These are phyloP conservation scores for Fraxinus cuspidata DNA, from an alignment of 257 asterid genomes.

Conservation along the genomic window DNA sequence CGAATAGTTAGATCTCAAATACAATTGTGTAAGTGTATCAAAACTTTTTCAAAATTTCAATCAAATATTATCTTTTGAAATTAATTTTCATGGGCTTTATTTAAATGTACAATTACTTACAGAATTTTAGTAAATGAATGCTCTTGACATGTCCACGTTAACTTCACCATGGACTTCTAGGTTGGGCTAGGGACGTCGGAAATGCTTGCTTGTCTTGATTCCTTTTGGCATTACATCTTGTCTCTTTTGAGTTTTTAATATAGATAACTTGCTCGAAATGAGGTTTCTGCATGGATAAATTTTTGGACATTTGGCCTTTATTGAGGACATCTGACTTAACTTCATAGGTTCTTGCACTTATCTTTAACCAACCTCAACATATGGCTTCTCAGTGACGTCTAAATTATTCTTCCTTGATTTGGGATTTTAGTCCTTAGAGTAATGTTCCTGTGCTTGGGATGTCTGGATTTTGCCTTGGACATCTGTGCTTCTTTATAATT, in stretches of 20 bases:
- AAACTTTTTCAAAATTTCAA: neutral
- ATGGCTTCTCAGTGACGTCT: neutral
- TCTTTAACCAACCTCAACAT: neutral
- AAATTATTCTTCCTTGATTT: neutral
- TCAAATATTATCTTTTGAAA: neutral
- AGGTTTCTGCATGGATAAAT: neutral
- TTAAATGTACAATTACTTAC: neutral
- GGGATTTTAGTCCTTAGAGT: neutral
- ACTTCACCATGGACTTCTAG: neutral
- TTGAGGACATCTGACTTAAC: neutral
- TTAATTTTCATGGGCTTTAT: neutral
- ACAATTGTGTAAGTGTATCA: neutral
- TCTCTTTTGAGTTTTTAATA: neutral
- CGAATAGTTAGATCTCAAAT: neutral
- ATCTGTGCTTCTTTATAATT: neutral
- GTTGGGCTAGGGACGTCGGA: neutral
- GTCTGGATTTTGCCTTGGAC: neutral
- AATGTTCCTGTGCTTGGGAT: neutral
- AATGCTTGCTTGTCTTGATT: neutral
- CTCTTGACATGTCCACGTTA: neutral
- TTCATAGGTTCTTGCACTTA: neutral
- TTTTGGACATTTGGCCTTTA: neutral
- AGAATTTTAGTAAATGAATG: neutral
- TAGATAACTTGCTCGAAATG: neutral
- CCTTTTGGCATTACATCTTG: neutral